Percentiles rank a stretch among this genome's conserved stretches.
phyloP scores from a whole-genome alignment of 768 basidiomycete species.

The Amanita subjunquillea region DNA sequence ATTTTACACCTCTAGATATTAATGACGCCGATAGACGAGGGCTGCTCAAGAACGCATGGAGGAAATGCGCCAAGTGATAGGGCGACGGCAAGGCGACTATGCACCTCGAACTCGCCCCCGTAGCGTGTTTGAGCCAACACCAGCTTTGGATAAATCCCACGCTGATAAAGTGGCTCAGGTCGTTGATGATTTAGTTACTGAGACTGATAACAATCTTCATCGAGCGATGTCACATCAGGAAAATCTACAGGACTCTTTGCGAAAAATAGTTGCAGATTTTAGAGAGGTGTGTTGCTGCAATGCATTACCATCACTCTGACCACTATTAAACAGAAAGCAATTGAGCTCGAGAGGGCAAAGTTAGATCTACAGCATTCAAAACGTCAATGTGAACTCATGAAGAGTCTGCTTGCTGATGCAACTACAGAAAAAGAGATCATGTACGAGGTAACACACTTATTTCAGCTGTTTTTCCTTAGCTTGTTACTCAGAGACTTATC shows the following conservation, averaged over 20 bases:
- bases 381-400: conserved; percentile 72
- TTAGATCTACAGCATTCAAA: conserved; percentile 59
- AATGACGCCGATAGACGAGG: conserved; percentile 36
- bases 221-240: conserved; percentile 47
- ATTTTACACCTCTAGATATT: not conserved
- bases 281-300: conserved; percentile 38
- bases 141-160: conserved; percentile 13
- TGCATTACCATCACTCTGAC: conserved; percentile 1
- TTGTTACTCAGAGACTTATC: conserved; percentile 4
- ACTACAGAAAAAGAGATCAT: conserved; percentile 87
- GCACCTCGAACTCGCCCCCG: conserved; percentile 39
- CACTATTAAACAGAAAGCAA: conserved; percentile 31
- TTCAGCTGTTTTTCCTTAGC: not conserved
- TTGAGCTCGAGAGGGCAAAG: conserved; percentile 53
- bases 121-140: conserved; percentile 22
- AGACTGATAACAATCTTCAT: conserved; percentile 47
- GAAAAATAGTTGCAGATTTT: conserved; percentile 37
- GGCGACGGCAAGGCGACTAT: conserved; percentile 42
- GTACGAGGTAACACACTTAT: conserved; percentile 54
- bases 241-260: conserved; percentile 38
- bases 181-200: conserved; percentile 43
- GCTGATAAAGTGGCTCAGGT: conserved; percentile 28
- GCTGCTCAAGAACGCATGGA: conserved; percentile 73
- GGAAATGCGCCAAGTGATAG: conserved; percentile 74
- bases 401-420: conserved; percentile 64